Evolutionary conservation across 331 rosid species (phyloP).

Genomic region (Rhamnella rubrinervis): DNA sequence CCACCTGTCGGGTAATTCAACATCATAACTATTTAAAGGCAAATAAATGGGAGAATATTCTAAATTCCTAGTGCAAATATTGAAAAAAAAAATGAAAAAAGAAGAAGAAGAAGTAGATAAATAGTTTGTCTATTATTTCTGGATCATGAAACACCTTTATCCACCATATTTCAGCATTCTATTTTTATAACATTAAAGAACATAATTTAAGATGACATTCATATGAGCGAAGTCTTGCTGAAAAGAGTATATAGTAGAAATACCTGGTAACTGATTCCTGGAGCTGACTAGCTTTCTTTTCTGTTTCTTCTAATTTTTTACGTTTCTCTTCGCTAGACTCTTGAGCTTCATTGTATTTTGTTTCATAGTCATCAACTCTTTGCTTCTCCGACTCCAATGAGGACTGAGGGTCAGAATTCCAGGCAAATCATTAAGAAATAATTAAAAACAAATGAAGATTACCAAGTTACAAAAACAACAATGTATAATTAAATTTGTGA

Average conservation of each 20-base stretch:
- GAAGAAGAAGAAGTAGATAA: too few relatives aligned
- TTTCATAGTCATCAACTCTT: slow-evolving; percentile 52
- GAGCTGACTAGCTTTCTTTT: slow-evolving; percentile 67
- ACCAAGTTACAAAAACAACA: slow-evolving; percentile 8
- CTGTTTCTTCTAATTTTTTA: slow-evolving; percentile 64
- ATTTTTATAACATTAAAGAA: too few relatives aligned
- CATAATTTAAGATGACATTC: neutral
- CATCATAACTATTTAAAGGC: too few relatives aligned
- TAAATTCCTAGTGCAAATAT: too few relatives aligned
- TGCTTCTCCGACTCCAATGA: slow-evolving; percentile 60
- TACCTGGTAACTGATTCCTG: slow-evolving; percentile 82
- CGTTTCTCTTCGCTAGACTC: slow-evolving; percentile 40
- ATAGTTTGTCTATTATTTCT: too few relatives aligned
- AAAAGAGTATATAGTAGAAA: slow-evolving; percentile 15
- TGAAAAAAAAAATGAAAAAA: too few relatives aligned
- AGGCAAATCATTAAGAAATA: slow-evolving; percentile 9
- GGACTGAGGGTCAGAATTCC: slow-evolving; percentile 41
- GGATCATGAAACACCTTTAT: too few relatives aligned
- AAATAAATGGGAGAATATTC: too few relatives aligned
- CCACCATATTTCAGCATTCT: too few relatives aligned
- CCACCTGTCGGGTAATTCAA: too few relatives aligned
- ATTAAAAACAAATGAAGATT: slow-evolving; percentile 6
- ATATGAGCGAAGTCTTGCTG: neutral
- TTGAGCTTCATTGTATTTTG: slow-evolving; percentile 54
- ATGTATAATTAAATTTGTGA: too few relatives aligned